These are phyloP conservation scores for Scorias spongiosa DNA, from an alignment of 2,329 filamentous ascomycete species.

Conservation along the genomic window DNA sequence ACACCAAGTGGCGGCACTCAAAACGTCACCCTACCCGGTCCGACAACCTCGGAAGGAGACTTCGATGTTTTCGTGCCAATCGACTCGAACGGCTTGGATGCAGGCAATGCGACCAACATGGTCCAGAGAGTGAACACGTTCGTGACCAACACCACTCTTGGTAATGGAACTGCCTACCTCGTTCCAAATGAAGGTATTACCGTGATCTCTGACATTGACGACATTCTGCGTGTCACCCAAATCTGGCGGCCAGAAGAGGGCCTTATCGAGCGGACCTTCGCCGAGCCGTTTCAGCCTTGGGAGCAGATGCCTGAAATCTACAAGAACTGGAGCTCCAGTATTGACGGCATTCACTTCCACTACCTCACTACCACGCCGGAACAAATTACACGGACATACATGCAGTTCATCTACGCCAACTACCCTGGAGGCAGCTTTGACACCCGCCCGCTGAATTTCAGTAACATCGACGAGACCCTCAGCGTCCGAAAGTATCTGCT, in stretches of 20 bases:
- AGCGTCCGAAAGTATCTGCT: constrained; percentile 56
- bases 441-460: constrained; percentile 65
- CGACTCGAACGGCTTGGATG: constrained; percentile 42
- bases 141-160: constrained; percentile 45
- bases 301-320: constrained; percentile 70
- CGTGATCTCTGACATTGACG: constrained; percentile 63
- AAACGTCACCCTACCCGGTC: constrained; percentile 46
- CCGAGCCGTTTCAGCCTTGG: constrained; percentile 54
- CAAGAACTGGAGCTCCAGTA: constrained; percentile 53
- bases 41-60: constrained; percentile 53
- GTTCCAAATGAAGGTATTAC: constrained; percentile 57
- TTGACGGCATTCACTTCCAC: constrained; percentile 61
- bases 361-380: constrained; percentile 71
- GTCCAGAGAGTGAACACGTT: constrained; percentile 57
- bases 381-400: constrained; percentile 62
- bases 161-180: constrained; percentile 63
- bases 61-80: constrained; percentile 58
- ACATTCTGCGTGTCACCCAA: constrained; percentile 66
- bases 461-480: constrained; percentile 56
- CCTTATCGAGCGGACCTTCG: constrained; percentile 56
- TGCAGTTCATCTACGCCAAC: constrained; percentile 63
- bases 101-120: constrained; percentile 47
- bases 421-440: constrained; percentile 68
- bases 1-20: constrained; percentile 45
- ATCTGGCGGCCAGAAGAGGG: constrained; percentile 65